Evolutionary conservation across 352 stramenopile species (phyloP).

Genomic region (Phytophthora gonapodyides): DNA sequence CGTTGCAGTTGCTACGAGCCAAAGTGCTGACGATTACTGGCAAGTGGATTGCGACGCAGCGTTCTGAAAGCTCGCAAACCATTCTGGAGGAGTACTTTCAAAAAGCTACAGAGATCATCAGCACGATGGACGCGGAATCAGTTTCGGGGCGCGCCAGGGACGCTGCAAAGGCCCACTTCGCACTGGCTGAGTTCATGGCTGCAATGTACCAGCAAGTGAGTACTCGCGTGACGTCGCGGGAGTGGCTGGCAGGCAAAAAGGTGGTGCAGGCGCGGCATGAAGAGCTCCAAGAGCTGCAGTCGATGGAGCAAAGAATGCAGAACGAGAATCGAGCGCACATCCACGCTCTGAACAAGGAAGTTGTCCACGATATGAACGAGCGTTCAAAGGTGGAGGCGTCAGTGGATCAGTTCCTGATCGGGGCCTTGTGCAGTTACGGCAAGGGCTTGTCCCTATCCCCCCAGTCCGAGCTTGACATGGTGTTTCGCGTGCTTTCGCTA

Average conservation of each 20-base stretch:
- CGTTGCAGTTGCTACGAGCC: conserved; percentile 63
- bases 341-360: conserved; percentile 80
- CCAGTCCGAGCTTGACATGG: conserved; percentile 82
- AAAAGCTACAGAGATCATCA: conserved; percentile 74
- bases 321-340: conserved; percentile 76
- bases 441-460: conserved; percentile 59
- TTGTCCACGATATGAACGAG: conserved; percentile 89
- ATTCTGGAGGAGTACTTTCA: conserved; percentile 94
- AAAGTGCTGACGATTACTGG: conserved; percentile 80
- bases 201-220: conserved; percentile 92
- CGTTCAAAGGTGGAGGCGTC: conserved; percentile 83
- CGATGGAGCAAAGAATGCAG: conserved; percentile 60
- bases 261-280: conserved; percentile 69
- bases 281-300: conserved; percentile 65
- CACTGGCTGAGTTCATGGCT: conserved; percentile 91
- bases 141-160: conserved; percentile 49
- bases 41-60: conserved; percentile 93
- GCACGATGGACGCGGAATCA: conserved; percentile 39
- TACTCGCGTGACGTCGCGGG: conserved; percentile 80
- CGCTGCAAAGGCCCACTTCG: conserved; percentile 81
- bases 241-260: conserved; percentile 88
- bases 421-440: conserved; percentile 90
- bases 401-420: conserved; percentile 85
- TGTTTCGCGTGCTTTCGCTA: conserved; percentile 93
- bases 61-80: conserved; percentile 90